phyloP scores from a whole-genome alignment of 768 basidiomycete genomes.

The Russula brevipes region DNA sequence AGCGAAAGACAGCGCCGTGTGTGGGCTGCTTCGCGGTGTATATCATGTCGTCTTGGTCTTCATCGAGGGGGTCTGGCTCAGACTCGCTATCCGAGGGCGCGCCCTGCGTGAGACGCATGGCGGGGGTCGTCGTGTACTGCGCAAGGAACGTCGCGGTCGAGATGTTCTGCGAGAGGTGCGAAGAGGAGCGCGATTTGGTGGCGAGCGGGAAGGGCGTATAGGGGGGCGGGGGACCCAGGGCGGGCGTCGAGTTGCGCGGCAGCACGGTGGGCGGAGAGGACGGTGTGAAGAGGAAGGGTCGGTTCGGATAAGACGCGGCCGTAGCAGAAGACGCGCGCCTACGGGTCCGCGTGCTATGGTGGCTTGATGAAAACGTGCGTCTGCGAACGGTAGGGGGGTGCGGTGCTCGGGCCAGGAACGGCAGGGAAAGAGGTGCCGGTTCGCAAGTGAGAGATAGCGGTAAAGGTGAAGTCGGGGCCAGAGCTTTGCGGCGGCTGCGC shows the following conservation, averaged over 20 bases:
- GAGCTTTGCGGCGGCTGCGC: not conserved
- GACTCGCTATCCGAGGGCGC: constrained; percentile 18
- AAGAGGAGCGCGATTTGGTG: constrained; percentile 23
- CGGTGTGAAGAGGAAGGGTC: constrained; percentile 16
- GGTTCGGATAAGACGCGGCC: constrained; percentile 4
- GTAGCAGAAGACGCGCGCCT: constrained; percentile 18
- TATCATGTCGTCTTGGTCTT: constrained; percentile 16
- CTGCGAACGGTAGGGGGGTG: not conserved
- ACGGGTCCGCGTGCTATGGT: not conserved
- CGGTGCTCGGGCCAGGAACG: not conserved
- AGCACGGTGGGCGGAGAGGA: constrained; percentile 12
- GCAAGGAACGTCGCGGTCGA: constrained; percentile 18
- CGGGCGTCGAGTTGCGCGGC: constrained; percentile 1
- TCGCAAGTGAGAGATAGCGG: not conserved
- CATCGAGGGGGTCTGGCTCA: constrained; percentile 12
- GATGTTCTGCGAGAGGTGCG: constrained; percentile 18
- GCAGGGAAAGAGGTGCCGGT: not conserved
- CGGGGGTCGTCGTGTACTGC: constrained; percentile 7
- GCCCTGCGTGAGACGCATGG: constrained; percentile 13
- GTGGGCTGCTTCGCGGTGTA: constrained; percentile 19
- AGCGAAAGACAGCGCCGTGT: constrained; percentile 13
- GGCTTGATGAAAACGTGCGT: not conserved
- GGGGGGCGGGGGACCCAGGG: constrained; percentile 18
- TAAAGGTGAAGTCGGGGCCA: not conserved
- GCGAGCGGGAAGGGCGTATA: constrained; percentile 12